Percentiles rank a stretch among this genome's conserved stretches.
phyloP scores from a whole-genome alignment of 192 early-diverging fungal species.

The Physocladia obscura region DNA sequence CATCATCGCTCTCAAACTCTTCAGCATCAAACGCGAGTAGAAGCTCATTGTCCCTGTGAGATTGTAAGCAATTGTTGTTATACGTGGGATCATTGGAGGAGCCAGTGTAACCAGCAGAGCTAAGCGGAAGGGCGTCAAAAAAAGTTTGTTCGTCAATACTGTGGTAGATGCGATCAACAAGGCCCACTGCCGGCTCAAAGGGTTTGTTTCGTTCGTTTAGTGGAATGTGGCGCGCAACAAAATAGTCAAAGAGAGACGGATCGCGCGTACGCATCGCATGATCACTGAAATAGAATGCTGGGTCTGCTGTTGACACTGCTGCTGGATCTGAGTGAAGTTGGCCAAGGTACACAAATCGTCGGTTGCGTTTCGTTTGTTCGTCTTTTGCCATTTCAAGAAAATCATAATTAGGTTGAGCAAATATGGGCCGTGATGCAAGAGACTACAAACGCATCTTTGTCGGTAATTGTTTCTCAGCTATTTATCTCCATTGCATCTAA shows the following conservation, averaged over 20 bases:
- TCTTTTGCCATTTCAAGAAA: no score
- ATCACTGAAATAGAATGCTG: conserved; percentile 7
- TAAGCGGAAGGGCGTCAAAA: background rate
- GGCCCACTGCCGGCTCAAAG: background rate
- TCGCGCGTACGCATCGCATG: background rate
- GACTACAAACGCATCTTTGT: conserved; percentile 17
- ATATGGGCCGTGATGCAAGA: no score
- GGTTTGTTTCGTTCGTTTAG: background rate
- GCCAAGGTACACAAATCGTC: background rate
- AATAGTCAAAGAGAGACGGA: conserved; percentile 11
- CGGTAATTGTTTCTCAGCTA: background rate
- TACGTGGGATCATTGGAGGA: background rate
- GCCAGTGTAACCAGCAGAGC: background rate
- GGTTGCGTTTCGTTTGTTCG: no score
- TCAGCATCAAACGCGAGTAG: background rate
- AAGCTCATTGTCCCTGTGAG: no score
- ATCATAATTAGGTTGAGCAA: no score
- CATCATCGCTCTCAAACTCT: conserved; percentile 20
- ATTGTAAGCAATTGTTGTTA: background rate
- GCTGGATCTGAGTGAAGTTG: background rate
- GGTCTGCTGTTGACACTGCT: no score
- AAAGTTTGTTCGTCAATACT: conserved; percentile 18
- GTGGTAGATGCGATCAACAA: conserved; percentile 25
- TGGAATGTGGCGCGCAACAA: conserved; percentile 13
- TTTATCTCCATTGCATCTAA: background rate